Conservation (phyloP, 352 stramenopile species). For the Phytophthora hibernalis region DNA sequence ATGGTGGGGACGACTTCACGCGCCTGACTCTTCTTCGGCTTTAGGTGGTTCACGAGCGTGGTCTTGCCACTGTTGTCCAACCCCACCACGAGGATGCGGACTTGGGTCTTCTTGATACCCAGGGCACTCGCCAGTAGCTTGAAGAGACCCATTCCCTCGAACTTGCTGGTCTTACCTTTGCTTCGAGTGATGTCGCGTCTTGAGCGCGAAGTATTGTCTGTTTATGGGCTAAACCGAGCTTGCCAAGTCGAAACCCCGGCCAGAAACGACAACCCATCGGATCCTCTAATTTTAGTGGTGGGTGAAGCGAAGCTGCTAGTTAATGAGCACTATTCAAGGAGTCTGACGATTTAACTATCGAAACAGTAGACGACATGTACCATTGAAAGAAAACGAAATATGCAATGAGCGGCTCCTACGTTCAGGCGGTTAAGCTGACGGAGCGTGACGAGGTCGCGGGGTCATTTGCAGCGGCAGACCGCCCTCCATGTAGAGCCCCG, state of each 20-base stretch:
- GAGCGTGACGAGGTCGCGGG: conserved; percentile 16
- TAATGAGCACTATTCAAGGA: too few species aligned
- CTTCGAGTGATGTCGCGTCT: neutral
- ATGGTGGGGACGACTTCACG: conserved; percentile 91
- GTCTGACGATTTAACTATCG: too few species aligned
- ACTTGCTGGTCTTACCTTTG: conserved; percentile 1
- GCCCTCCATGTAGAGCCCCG: conserved; percentile 57
- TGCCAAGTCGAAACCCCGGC: conserved; percentile 4
- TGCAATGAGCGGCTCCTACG: neutral
- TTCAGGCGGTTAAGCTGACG: conserved; percentile 4
- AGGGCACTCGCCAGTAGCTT: conserved; percentile 81
- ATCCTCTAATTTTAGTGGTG: conserved; percentile 34
- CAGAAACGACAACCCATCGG: conserved; percentile 31
- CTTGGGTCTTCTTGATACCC: conserved; percentile 83
- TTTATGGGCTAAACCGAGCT: conserved; percentile 19
- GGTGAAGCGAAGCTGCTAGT: too few species aligned
- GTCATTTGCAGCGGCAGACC: conserved; percentile 59
- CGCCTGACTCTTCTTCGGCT: conserved; percentile 86
- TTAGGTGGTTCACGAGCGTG: conserved; percentile 93
- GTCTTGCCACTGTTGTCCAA: conserved; percentile 94
- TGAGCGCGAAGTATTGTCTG: conserved; percentile 13
- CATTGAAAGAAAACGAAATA: neutral
- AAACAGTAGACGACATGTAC: too few species aligned
- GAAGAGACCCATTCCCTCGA: conserved; percentile 79
- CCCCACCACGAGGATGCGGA: conserved; percentile 90